These are phyloP conservation scores for Bipolaris victoriae DNA, from an alignment of 2,329 filamentous ascomycete genomes.

Conservation along the genomic window DNA sequence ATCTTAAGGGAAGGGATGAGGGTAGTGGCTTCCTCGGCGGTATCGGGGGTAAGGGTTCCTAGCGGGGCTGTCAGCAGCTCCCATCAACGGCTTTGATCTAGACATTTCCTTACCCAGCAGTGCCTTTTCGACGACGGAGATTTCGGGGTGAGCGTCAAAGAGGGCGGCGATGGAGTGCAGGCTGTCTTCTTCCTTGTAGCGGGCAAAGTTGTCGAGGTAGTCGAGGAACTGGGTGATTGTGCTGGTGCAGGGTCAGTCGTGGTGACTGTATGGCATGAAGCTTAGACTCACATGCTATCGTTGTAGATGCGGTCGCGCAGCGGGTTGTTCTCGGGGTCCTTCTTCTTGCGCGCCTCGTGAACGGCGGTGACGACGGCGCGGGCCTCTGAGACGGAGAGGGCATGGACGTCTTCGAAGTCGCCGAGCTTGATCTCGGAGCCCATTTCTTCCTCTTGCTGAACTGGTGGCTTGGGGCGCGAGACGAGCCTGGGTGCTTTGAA, in stretches of 20 bases:
- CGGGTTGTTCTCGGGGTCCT: constrained; percentile 68
- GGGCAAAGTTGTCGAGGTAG: constrained; percentile 92
- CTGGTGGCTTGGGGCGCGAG: constrained; percentile 63
- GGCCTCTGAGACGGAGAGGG: constrained; percentile 89
- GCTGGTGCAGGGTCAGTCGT: constrained; percentile 49
- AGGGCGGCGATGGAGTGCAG: constrained; percentile 92
- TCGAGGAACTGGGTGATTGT: constrained; percentile 87
- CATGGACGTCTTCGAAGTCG: constrained; percentile 91
- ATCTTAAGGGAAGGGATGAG: constrained; percentile 95
- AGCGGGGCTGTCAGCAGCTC: constrained; percentile 25
- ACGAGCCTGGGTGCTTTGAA: constrained; percentile 45
- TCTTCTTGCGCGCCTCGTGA: constrained; percentile 77
- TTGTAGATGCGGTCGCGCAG: constrained; percentile 78
- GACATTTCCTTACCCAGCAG: constrained; percentile 68
- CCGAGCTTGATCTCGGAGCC: constrained; percentile 81
- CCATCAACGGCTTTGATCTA: constrained; percentile 12
- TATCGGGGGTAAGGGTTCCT: constrained; percentile 92
- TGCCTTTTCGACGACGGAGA: constrained; percentile 91
- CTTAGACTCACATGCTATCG: constrained; percentile 44
- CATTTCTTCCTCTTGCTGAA: constrained; percentile 85
- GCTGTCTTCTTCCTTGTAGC: constrained; percentile 94
- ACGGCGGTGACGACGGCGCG: constrained; percentile 90
- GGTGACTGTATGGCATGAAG: constrained; percentile 6
- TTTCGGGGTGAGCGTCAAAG: constrained; percentile 75
- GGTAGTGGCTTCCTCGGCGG: constrained; percentile 93